phyloP scores from a whole-genome alignment of 768 basidiomycete genomes.

The Mycena polygramma region DNA sequence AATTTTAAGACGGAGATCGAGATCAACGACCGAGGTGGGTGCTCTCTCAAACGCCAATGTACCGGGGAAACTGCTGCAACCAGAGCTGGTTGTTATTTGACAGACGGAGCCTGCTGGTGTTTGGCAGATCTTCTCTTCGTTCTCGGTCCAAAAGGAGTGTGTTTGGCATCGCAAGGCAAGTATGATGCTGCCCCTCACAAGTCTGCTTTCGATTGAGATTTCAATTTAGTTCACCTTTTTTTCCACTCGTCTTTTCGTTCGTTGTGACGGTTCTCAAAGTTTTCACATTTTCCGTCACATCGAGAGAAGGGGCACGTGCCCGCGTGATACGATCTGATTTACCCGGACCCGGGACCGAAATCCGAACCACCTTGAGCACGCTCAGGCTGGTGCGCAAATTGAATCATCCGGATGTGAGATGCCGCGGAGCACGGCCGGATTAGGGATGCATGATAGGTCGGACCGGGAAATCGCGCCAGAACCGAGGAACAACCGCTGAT shows the following conservation, averaged over 20 bases:
- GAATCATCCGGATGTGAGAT: background rate
- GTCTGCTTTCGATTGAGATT: no score
- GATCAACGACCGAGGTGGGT: background rate
- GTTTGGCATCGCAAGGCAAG: no score
- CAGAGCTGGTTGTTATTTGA: background rate
- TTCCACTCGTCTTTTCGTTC: no score
- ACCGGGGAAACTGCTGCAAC: constrained; percentile 19
- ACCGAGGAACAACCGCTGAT: constrained; percentile 21
- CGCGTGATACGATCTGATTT: no score
- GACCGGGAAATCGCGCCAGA: constrained; percentile 3
- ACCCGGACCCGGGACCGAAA: no score
- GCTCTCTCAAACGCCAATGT: background rate
- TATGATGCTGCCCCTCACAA: no score
- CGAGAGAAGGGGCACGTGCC: no score
- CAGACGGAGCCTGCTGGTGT: background rate
- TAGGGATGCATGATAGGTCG: constrained; percentile 1
- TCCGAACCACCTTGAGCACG: no score
- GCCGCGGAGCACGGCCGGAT: constrained; percentile 13
- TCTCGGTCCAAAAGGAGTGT: background rate
- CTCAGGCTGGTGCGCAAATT: no score
- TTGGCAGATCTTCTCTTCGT: background rate
- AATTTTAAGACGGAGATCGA: background rate
- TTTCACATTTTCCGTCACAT: no score
- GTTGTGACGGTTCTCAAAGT: no score
- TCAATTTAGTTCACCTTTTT: no score